Conservation (phyloP, 257 asterid genomes). For the Gentiana straminea region DNA sequence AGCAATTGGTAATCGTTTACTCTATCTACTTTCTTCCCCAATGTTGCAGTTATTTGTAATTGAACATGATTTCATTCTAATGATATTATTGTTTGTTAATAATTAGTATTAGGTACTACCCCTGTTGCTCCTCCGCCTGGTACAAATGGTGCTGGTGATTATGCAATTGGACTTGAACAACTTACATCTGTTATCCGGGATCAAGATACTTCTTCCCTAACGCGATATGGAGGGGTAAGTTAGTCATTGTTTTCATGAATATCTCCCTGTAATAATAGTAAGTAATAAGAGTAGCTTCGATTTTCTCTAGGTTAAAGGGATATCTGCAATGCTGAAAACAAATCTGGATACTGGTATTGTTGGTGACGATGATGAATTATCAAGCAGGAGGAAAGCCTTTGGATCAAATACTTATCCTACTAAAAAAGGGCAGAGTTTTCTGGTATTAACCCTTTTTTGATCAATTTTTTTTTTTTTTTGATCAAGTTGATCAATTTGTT, state of each 20-base stretch:
- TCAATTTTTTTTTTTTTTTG: constrained; percentile 7
- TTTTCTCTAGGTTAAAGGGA: constrained; percentile 52
- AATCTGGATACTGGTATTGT: constrained; percentile 47
- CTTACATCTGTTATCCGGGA: constrained; percentile 74
- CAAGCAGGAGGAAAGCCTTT: constrained; percentile 42
- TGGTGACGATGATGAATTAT: constrained; percentile 45
- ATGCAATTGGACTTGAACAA: constrained; percentile 64
- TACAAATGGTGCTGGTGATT: constrained; percentile 40
- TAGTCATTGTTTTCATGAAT: not conserved
- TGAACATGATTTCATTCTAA: constrained; percentile 4
- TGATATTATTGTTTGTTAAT: constrained; percentile 11
- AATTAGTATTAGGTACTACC: constrained; percentile 47
- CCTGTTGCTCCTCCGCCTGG: constrained; percentile 41
- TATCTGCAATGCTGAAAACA: constrained; percentile 55
- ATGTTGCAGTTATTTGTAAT: too few relatives aligned
- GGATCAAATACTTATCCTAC: constrained; percentile 90
- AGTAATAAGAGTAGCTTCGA: constrained; percentile 4
- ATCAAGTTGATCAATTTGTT: not conserved
- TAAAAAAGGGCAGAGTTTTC: constrained; percentile 73
- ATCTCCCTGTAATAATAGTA: not conserved
- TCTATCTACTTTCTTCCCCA: not conserved
- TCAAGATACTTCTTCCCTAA: constrained; percentile 49
- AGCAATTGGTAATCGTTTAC: constrained; percentile 53
- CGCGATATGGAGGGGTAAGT: constrained; percentile 82
- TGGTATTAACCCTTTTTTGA: constrained; percentile 31